phyloP scores from a whole-genome alignment of 495 filamentous ascomycete genomes.

The Choiromyces venosus region DNA sequence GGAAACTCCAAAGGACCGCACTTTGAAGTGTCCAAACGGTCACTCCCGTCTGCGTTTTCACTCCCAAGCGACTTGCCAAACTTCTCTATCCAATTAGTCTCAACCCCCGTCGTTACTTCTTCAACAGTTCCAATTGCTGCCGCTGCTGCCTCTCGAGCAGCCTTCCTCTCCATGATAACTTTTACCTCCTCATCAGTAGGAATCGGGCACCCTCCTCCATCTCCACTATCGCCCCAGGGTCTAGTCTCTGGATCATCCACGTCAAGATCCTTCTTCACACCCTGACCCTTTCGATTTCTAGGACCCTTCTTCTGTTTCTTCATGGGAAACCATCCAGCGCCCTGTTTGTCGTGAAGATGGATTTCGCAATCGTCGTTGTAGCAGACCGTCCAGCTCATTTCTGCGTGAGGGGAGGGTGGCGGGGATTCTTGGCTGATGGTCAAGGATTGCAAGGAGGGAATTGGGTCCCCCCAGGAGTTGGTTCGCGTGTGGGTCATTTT shows the following conservation, averaged over 20 bases:
- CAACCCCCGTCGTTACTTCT: neutral
- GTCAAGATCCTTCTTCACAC: neutral
- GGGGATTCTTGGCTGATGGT: neutral
- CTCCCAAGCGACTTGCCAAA: neutral
- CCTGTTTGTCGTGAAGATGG: conserved; percentile 23
- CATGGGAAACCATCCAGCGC: conserved; percentile 19
- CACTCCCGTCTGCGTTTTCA: neutral
- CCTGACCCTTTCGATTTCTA: neutral
- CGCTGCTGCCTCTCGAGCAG: neutral
- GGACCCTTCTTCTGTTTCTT: no score
- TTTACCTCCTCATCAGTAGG: neutral
- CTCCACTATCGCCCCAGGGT: neutral
- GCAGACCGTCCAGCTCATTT: conserved; percentile 28
- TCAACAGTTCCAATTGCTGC: neutral
- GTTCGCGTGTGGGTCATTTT: no score
- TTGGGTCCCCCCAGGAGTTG: no score
- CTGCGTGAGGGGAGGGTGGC: neutral
- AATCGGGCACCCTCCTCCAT: neutral
- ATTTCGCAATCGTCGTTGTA: conserved; percentile 27
- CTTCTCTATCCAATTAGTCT: neutral
- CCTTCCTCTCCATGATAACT: neutral
- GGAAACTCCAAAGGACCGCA: neutral
- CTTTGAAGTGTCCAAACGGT: neutral
- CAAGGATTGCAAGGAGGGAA: no score
- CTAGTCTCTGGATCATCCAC: neutral